These are phyloP conservation scores for Chenopodium berlandieri DNA, from an alignment of 148 eudicot species.

Conservation along the genomic window DNA sequence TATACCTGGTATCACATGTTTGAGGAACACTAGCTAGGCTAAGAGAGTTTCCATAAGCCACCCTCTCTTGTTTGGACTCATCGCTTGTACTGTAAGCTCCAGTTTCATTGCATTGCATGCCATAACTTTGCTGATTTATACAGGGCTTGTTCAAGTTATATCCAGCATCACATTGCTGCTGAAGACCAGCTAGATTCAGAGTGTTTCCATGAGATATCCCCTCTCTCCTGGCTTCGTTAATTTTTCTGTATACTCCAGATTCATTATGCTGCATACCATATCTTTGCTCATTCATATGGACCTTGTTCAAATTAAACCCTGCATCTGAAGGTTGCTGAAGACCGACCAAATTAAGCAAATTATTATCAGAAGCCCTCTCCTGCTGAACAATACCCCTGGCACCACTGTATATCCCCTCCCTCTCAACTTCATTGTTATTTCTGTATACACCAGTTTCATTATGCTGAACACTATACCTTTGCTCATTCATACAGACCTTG, in stretches of 20 bases:
- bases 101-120: conserved; percentile 39
- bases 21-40: conserved; percentile 52
- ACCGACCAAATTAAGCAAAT: conserved; percentile 39
- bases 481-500: conserved; percentile 30
- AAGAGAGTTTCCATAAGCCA: conserved; percentile 44
- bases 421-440: background rate
- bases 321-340: conserved; percentile 35
- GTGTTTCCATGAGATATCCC: conserved; percentile 30
- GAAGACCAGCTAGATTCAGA: conserved; percentile 27
- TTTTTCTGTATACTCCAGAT: conserved; percentile 27
- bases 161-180: conserved; percentile 30
- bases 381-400: conserved; percentile 34
- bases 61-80: conserved; percentile 44
- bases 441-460: conserved; percentile 8
- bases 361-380: conserved; percentile 32
- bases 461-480: conserved; percentile 23
- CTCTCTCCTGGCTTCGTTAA: conserved; percentile 24
- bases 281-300: conserved; percentile 30
- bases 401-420: conserved; percentile 28
- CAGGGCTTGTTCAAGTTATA: conserved; percentile 38
- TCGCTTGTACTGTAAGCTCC: conserved; percentile 39
- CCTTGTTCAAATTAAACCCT: conserved; percentile 32
- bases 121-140: conserved; percentile 42
- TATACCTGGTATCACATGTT: conserved; percentile 42
- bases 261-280: conserved; percentile 27